Evolutionary conservation across 2,329 filamentous ascomycete species (phyloP).

Genomic region (Knufia fluminis): DNA sequence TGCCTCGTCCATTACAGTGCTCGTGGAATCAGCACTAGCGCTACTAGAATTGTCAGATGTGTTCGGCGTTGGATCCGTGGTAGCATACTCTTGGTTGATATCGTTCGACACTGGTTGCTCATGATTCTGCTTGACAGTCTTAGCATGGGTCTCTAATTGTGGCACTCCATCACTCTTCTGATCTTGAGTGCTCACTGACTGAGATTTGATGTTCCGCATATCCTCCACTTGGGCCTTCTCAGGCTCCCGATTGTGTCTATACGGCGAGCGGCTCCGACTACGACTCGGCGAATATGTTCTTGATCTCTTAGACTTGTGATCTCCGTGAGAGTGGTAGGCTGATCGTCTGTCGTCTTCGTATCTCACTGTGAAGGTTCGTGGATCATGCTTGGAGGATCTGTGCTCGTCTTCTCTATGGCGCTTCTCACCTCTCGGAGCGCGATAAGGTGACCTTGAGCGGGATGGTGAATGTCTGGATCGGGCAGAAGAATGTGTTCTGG

Average conservation of each 20-base stretch:
- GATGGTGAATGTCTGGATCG: conserved; percentile 26
- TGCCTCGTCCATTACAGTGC: conserved; percentile 64
- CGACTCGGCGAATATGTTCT: conserved; percentile 34
- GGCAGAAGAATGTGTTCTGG: conserved; percentile 58
- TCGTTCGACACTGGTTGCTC: conserved; percentile 16
- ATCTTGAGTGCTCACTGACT: conserved; percentile 56
- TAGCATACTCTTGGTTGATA: conserved; percentile 36
- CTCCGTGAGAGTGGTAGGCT: conserved; percentile 38
- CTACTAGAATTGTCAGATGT: conserved; percentile 3
- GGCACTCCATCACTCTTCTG: conserved; percentile 48
- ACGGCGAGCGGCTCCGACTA: conserved; percentile 34
- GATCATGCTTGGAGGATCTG: conserved; percentile 23
- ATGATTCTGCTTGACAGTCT: conserved; percentile 2
- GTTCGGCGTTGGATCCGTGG: conserved; percentile 9
- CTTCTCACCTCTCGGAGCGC: conserved; percentile 33
- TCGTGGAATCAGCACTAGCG: conserved; percentile 10
- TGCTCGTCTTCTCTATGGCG: conserved; percentile 34
- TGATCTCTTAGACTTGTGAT: conserved; percentile 38
- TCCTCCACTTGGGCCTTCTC: background rate
- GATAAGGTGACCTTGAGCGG: conserved; percentile 35
- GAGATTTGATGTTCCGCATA: conserved; percentile 15
- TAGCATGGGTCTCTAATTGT: conserved; percentile 22
- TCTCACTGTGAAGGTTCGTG: conserved; percentile 29
- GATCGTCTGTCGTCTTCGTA: conserved; percentile 33
- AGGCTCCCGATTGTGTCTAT: conserved; percentile 24